Conservation (phyloP, 352 stramenopile species). For the Pseudoperonospora humuli region DNA sequence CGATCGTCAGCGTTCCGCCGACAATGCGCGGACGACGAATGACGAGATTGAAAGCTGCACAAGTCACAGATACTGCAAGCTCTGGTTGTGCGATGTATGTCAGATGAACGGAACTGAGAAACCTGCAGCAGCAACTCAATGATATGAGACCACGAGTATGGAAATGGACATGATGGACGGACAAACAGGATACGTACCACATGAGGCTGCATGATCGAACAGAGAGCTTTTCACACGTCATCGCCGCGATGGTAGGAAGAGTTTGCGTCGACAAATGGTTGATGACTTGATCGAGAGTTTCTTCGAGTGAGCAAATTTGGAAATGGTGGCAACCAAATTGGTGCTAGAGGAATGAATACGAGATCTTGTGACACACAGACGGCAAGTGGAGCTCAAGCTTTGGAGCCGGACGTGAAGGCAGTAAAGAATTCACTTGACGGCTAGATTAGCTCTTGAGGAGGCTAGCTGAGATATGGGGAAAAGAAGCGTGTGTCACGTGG, state of each 20-base stretch:
- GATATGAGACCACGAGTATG: not conserved
- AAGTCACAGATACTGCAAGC: not conserved
- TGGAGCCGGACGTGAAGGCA: not conserved
- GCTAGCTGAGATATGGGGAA: not conserved
- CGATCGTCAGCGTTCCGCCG: constrained; percentile 13
- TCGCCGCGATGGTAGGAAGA: not conserved
- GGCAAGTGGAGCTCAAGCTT: not conserved
- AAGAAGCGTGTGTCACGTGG: not conserved
- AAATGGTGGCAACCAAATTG: not conserved
- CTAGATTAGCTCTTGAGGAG: not conserved
- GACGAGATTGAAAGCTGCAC: constrained; percentile 11
- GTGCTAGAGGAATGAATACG: not conserved
- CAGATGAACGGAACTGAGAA: constrained; percentile 15
- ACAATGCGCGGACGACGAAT: constrained; percentile 17
- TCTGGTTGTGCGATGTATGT: constrained; percentile 2
- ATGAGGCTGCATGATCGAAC: constrained; percentile 13
- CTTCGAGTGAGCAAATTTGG: constrained; percentile 1
- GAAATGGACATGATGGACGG: not conserved
- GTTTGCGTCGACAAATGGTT: not conserved
- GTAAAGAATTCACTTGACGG: not conserved
- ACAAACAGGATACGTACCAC: constrained; percentile 5
- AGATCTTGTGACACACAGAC: too few relatives aligned
- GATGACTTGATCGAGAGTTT: not conserved
- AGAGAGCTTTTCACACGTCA: constrained; percentile 14
- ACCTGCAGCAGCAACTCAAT: constrained; percentile 6